Conservation (phyloP, 2,329 filamentous ascomycete genomes). For the Rugonectria rugulosa region DNA sequence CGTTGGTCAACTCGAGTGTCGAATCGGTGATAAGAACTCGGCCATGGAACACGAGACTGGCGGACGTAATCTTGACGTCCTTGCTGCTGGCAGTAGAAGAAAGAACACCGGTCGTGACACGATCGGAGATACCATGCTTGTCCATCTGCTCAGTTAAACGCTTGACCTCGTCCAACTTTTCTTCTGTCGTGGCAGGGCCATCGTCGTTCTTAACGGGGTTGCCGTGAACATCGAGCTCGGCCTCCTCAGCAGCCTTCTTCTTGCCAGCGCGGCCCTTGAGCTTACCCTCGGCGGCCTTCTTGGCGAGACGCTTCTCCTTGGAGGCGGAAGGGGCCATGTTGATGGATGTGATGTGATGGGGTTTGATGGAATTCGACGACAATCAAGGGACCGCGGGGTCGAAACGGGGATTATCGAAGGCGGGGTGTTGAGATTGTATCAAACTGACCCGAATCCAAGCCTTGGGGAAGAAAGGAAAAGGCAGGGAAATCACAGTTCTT, state of each 20-base stretch:
- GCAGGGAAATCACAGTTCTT: constrained; percentile 36
- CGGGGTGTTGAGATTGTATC: constrained; percentile 23
- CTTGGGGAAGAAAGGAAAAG: constrained; percentile 26
- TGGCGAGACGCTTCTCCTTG: constrained; percentile 76
- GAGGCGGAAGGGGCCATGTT: constrained; percentile 71
- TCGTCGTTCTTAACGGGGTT: constrained; percentile 62
- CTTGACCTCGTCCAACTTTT: constrained; percentile 82
- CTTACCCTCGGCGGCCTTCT: constrained; percentile 76
- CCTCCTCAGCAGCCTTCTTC: constrained; percentile 76
- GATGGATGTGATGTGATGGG: constrained; percentile 35
- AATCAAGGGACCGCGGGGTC: constrained; percentile 39
- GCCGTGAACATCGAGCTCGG: constrained; percentile 70
- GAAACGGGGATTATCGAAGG: constrained; percentile 36
- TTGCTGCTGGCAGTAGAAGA: constrained; percentile 83
- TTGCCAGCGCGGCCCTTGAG: constrained; percentile 71
- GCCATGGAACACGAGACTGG: constrained; percentile 96
- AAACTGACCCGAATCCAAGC: constrained; percentile 32
- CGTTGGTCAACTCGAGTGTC: constrained; percentile 91
- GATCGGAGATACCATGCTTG: constrained; percentile 93
- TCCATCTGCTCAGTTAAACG: constrained; percentile 93
- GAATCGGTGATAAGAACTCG: constrained; percentile 94
- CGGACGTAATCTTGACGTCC: constrained; percentile 96
- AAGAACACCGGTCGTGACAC: constrained; percentile 97
- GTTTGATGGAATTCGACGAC: constrained; percentile 14
- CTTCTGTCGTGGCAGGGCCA: constrained; percentile 72